phyloP scores from a whole-genome alignment of 1,139 yeast genomes.

The Yamadazyma oceani region DNA sequence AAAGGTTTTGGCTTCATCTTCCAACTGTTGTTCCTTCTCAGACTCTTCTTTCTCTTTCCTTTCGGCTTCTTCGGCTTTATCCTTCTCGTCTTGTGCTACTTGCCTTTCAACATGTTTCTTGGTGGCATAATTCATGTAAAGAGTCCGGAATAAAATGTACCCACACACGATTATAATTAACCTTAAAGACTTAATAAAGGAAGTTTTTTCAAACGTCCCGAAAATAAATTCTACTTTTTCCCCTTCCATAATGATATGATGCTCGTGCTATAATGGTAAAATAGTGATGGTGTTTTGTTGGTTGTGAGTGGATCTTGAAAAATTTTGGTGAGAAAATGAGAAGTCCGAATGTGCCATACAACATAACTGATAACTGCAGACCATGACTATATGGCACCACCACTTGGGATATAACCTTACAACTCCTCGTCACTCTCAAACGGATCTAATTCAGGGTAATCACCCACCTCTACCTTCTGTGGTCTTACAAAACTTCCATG shows the following conservation, averaged over 20 bases:
- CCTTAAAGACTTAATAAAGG: conserved; percentile 39
- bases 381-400: not conserved
- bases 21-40: conserved; percentile 30
- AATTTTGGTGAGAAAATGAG: not conserved
- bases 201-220: conserved; percentile 36
- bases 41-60: conserved; percentile 31
- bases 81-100: conserved; percentile 47
- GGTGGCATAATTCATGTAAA: conserved; percentile 45
- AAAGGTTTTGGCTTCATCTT: conserved; percentile 49
- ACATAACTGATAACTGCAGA: not conserved
- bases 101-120: conserved; percentile 53
- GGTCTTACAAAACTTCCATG: conserved; percentile 57
- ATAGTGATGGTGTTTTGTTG: too few relatives aligned
- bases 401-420: conserved; percentile 3
- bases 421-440: conserved; percentile 42
- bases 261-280: too few relatives aligned
- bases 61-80: conserved; percentile 37
- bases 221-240: conserved; percentile 31
- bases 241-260: too few relatives aligned
- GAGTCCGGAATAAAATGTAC: conserved; percentile 37
- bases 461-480: conserved; percentile 51
- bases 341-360: not conserved
- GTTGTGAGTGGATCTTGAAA: too few relatives aligned
- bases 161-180: conserved; percentile 35
- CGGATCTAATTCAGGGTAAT: conserved; percentile 47